These are phyloP conservation scores for Leccinum variicolor DNA, from an alignment of 768 basidiomycete genomes.

Conservation along the genomic window DNA sequence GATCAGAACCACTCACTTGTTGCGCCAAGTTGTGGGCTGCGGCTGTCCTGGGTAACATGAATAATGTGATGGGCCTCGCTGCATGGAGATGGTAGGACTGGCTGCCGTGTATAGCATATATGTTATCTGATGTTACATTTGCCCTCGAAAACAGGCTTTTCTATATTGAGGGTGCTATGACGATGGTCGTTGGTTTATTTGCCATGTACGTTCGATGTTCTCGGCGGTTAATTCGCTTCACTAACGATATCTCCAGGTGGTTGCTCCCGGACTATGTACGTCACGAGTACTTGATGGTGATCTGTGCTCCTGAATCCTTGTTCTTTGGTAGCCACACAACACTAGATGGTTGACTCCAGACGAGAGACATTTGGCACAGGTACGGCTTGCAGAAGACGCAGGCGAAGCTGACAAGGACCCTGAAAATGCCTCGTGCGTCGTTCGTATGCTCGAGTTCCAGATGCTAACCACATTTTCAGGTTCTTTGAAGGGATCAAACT, in stretches of 20 bases:
- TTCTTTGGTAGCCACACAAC: slow-evolving; percentile 49
- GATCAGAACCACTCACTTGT: not conserved
- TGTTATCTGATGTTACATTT: not conserved
- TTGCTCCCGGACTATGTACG: slow-evolving; percentile 60
- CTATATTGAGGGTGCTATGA: not conserved
- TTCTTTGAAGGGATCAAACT: slow-evolving; percentile 35
- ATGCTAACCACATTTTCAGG: slow-evolving; percentile 4
- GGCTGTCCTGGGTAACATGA: not conserved
- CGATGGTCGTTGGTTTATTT: not conserved
- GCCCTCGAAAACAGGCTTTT: not conserved
- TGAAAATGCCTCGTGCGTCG: slow-evolving; percentile 50
- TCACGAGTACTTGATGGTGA: not conserved
- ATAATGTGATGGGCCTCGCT: not conserved
- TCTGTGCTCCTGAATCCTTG: not conserved
- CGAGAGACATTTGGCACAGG: slow-evolving; percentile 59
- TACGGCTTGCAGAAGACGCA: slow-evolving; percentile 63
- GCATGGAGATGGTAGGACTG: slow-evolving; percentile 2
- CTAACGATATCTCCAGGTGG: slow-evolving; percentile 38
- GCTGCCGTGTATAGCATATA: not conserved
- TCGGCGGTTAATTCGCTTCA: not conserved
- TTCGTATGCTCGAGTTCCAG: not conserved
- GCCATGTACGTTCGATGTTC: not conserved
- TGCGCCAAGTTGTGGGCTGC: not conserved
- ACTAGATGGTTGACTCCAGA: slow-evolving; percentile 53
- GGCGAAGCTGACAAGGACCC: slow-evolving; percentile 65